Evolutionary conservation across 352 stramenopile species (phyloP), one percentile per base, ranked within the genome.

Genomic region (Pythium aquatile): DNA sequence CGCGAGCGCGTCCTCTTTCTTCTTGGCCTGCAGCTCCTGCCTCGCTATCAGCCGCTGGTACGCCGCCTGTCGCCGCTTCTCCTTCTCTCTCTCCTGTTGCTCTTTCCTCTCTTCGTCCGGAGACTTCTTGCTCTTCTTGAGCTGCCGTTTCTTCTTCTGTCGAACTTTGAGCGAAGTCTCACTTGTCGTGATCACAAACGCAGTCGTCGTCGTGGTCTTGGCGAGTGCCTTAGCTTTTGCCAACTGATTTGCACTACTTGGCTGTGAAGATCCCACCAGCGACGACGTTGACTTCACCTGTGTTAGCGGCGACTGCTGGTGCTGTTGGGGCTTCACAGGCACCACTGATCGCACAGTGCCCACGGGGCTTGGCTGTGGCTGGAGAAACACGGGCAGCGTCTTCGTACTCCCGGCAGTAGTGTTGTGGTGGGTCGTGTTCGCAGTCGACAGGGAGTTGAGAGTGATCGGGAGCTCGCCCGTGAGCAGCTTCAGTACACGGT

Each of bases 1-100:
- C 65, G 59, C 40, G 26, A 72, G 62, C 13, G 68, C 57, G 14
- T 73, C 52, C 55, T 75, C 29, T 49, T 88, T 81, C 61, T 73
- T 76, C 56, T 75, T 78, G 0, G 66, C 69, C 62, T 88, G 79
- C 3, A 90, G 64, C 40, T 77, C 72, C 61, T 88, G 83, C 14
- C 83, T 72, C 4, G 79, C 81, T 5, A 87, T 17, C 3, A 93
- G 64, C 1, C 83, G 78, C 49, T 88, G 75, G 57, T 85, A 85
- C 6, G 83, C 83, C 29, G 78, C 75, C 56, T 84, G 73, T 29
- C 78, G 68, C 26, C 80, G 65, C 30, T 64, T 61, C 32, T 91
- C 76, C 13, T 78, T 77, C 60, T 91, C 79, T 26, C 63, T 68
- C 47, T 87, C 77, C 5, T 84, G 16, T 33, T 70, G 62, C 42